Evolutionary conservation across 2,329 filamentous ascomycete species (phyloP).

Genomic region (Paecilomyces sp.): DNA sequence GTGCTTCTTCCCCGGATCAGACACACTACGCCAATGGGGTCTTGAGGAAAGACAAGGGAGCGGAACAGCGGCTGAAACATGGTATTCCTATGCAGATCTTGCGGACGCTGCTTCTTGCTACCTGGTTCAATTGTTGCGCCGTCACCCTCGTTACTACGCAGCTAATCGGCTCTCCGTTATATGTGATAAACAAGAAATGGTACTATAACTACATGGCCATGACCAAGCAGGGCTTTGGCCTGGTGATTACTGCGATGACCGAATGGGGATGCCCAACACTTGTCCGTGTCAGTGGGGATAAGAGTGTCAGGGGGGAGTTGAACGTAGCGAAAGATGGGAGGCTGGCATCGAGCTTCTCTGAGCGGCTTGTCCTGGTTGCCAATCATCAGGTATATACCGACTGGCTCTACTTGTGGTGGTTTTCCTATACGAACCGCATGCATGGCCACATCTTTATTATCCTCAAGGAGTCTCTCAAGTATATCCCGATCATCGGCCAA

Average conservation of each 20-base stretch:
- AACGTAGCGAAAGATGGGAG: constrained; percentile 50
- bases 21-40: constrained; percentile 11
- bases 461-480: constrained; percentile 58
- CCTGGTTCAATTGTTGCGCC: constrained; percentile 39
- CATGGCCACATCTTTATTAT: constrained; percentile 62
- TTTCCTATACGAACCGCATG: constrained; percentile 58
- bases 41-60: constrained; percentile 11
- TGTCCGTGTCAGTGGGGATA: constrained; percentile 56
- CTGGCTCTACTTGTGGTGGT: constrained; percentile 64
- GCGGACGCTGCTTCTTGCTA: constrained; percentile 36
- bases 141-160: constrained; percentile 47
- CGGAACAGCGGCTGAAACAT: constrained; percentile 36
- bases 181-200: constrained; percentile 53
- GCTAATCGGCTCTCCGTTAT: constrained; percentile 53
- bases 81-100: constrained; percentile 37
- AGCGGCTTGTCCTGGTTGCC: constrained; percentile 55
- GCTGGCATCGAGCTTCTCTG: constrained; percentile 52
- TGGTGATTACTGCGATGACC: constrained; percentile 56
- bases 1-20: constrained; percentile 8
- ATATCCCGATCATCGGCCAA: constrained; percentile 55
- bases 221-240: constrained; percentile 58
- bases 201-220: constrained; percentile 60
- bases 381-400: constrained; percentile 65
- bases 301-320: constrained; percentile 53
- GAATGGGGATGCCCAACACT: constrained; percentile 57